phyloP scores from a whole-genome alignment of 352 stramenopile species.

The Phytophthora melonis region DNA sequence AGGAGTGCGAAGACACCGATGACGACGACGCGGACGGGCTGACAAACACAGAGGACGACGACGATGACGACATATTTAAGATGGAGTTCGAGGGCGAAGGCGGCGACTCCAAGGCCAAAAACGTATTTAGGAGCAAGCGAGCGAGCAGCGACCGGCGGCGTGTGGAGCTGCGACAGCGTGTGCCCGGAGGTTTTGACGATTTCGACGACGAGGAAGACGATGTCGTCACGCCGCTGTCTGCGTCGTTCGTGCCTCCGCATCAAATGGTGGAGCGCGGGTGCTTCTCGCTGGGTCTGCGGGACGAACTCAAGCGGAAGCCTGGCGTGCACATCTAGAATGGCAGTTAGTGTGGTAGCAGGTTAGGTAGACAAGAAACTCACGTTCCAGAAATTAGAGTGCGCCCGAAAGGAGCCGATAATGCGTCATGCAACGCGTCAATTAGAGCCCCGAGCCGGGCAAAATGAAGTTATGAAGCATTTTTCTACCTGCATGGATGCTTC shows the following conservation, averaged over 20 bases:
- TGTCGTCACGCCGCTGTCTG: slow-evolving; percentile 49
- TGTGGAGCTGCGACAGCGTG: slow-evolving; percentile 18
- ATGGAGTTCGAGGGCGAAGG: slow-evolving; percentile 71
- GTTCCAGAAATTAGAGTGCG: slow-evolving; percentile 10
- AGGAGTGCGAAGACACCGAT: slow-evolving; percentile 52
- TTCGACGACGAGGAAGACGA: slow-evolving; percentile 40
- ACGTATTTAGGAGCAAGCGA: slow-evolving; percentile 39
- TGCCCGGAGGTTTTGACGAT: slow-evolving; percentile 25
- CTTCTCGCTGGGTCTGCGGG: slow-evolving; percentile 76
- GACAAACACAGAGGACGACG: slow-evolving; percentile 47
- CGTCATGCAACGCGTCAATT: slow-evolving; percentile 17
- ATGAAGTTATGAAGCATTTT: slow-evolving; percentile 20
- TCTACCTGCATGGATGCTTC: no score
- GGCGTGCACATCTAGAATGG: slow-evolving; percentile 22
- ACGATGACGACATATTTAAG: slow-evolving; percentile 79
- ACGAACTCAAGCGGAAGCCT: slow-evolving; percentile 75
- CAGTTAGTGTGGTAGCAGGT: slow-evolving; percentile 24
- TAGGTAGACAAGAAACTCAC: slow-evolving; percentile 20
- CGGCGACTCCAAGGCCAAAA: slow-evolving; percentile 26
- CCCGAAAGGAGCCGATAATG: slow-evolving; percentile 1
- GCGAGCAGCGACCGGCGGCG: slow-evolving; percentile 12
- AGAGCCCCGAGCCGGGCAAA: slow-evolving; percentile 16
- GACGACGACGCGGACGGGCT: slow-evolving; percentile 47
- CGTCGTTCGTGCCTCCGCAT: slow-evolving; percentile 80
- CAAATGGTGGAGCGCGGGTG: slow-evolving; percentile 75